Evolutionary conservation across 2,329 filamentous ascomycete species (phyloP).

Genomic region (Seiridium cupressi): DNA sequence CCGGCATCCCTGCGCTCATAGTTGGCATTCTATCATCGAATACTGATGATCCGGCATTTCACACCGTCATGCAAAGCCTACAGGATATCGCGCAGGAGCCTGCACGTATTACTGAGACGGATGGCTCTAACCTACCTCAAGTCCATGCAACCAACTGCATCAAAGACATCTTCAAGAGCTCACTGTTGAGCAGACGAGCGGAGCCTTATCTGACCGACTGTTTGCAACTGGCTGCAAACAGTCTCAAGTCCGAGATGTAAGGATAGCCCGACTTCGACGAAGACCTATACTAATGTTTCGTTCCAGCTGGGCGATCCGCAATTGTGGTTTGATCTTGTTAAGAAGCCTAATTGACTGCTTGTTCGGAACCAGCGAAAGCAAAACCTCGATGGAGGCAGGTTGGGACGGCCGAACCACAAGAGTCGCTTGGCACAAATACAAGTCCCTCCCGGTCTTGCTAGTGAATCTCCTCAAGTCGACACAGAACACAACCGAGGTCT

Average conservation of each 20-base stretch:
- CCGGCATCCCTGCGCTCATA: conserved; percentile 85
- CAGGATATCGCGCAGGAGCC: conserved; percentile 56
- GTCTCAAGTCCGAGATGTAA: conserved; percentile 75
- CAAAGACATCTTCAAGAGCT: conserved; percentile 87
- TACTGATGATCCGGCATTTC: conserved; percentile 57
- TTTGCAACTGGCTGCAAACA: conserved; percentile 76
- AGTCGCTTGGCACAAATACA: conserved; percentile 69
- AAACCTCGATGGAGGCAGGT: conserved; percentile 55
- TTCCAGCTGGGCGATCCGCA: conserved; percentile 83
- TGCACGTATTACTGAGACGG: conserved; percentile 53
- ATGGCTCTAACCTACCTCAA: conserved; percentile 73
- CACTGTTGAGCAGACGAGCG: conserved; percentile 68
- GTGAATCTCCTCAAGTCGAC: conserved; percentile 58
- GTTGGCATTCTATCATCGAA: conserved; percentile 75
- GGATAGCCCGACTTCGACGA: conserved; percentile 18
- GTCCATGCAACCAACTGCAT: conserved; percentile 94
- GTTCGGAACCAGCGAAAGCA: conserved; percentile 74
- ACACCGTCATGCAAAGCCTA: conserved; percentile 62
- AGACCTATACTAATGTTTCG: conserved; percentile 11
- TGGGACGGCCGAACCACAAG: conserved; percentile 64
- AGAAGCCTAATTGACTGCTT: conserved; percentile 79
- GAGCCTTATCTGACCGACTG: conserved; percentile 72
- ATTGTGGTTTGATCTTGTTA: conserved; percentile 87
- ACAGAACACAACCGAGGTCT: conserved; percentile 32
- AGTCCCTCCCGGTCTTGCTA: conserved; percentile 62